phyloP scores from a whole-genome alignment of 2,329 filamentous ascomycete species.

The Phialophora expanda region DNA sequence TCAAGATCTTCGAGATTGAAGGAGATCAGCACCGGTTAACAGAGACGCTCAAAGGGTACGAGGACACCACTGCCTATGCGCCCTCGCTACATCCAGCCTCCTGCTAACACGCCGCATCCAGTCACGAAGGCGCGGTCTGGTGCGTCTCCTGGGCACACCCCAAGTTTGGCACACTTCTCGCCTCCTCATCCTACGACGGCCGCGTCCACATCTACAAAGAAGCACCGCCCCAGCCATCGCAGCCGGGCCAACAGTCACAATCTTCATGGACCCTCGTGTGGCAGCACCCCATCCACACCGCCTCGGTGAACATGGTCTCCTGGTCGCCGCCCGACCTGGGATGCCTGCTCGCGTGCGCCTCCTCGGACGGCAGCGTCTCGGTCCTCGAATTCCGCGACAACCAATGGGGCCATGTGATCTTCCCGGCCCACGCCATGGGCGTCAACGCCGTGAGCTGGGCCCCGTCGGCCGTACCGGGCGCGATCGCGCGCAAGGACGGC shows the following conservation, averaged over 20 bases:
- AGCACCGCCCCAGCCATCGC: constrained; percentile 44
- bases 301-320: constrained; percentile 92
- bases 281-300: constrained; percentile 91
- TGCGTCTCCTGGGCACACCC: constrained; percentile 97
- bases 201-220: constrained; percentile 99
- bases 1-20: constrained; percentile 99
- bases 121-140: constrained; percentile 97
- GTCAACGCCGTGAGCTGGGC: constrained; percentile 98
- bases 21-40: constrained; percentile 86
- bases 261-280: constrained; percentile 83
- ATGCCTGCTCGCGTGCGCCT: constrained; percentile 92
- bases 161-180: constrained; percentile 97
- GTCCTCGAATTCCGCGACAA: constrained; percentile 98
- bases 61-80: background rate
- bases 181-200: constrained; percentile 93
- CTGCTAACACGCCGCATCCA: constrained; percentile 46
- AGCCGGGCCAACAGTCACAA: constrained; percentile 45
- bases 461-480: constrained; percentile 80
- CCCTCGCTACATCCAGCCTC: background rate
- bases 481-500: constrained; percentile 75
- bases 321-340: constrained; percentile 98
- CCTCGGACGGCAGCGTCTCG: constrained; percentile 88
- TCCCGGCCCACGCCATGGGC: constrained; percentile 89
- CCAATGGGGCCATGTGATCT: constrained; percentile 85
- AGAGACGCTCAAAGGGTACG: constrained; percentile 91